Conservation (phyloP, 2,329 filamentous ascomycete genomes). For the Albifimbria verrucaria region DNA sequence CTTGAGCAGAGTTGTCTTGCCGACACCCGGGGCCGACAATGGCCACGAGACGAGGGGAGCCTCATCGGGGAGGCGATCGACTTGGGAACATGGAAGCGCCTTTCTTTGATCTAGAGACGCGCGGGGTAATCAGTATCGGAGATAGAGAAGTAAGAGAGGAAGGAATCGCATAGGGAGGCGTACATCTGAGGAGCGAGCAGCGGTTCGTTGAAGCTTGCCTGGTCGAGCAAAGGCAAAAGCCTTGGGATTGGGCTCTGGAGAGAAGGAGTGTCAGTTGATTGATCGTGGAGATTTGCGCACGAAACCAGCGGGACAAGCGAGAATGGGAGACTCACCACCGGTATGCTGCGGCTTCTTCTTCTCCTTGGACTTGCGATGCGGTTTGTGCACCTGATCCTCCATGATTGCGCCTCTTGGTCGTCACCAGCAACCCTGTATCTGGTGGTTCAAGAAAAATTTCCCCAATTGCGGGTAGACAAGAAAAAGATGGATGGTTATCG, state of each 20-base stretch:
- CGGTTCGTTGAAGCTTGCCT: slow-evolving; percentile 73
- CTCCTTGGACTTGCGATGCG: slow-evolving; percentile 83
- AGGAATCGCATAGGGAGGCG: slow-evolving; percentile 11
- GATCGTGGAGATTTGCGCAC: slow-evolving; percentile 3
- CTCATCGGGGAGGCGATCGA: slow-evolving; percentile 94
- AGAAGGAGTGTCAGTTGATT: not conserved
- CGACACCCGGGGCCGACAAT: slow-evolving; percentile 94
- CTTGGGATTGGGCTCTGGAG: slow-evolving; percentile 74
- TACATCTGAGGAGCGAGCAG: slow-evolving; percentile 70
- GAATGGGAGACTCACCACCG: slow-evolving; percentile 45
- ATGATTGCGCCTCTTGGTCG: slow-evolving; percentile 43
- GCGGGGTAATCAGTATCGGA: slow-evolving; percentile 17
- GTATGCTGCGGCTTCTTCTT: slow-evolving; percentile 68
- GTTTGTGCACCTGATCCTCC: slow-evolving; percentile 80
- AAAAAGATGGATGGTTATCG: not conserved
- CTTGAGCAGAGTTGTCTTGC: slow-evolving; percentile 94
- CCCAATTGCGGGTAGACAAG: slow-evolving; percentile 1
- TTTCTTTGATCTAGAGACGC: slow-evolving; percentile 75
- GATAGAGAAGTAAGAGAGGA: not conserved
- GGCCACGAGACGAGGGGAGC: slow-evolving; percentile 89
- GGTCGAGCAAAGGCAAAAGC: slow-evolving; percentile 84
- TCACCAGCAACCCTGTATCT: slow-evolving; percentile 12
- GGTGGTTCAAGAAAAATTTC: slow-evolving; percentile 3
- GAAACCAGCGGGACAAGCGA: not conserved
- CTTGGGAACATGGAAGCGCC: slow-evolving; percentile 93